A percentile compares a stretch with the other conserved stretches of the same genome.
These are phyloP conservation scores for Aspergillus thermomutatus DNA, from an alignment of 2,329 filamentous ascomycete genomes.

Conservation along the genomic window DNA sequence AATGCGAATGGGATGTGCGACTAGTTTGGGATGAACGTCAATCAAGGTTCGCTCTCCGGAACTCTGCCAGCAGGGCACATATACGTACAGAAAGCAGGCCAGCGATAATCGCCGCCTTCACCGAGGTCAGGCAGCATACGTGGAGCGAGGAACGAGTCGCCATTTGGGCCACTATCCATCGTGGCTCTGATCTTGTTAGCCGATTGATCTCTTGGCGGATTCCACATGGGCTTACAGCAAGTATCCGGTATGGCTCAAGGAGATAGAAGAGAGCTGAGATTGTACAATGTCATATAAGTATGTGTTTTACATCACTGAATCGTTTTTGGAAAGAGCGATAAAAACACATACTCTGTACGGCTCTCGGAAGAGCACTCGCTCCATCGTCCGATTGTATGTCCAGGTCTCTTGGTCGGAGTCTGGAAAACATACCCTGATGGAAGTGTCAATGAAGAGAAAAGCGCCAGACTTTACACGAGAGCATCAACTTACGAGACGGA, in stretches of 20 bases:
- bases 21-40: slow-evolving; percentile 7
- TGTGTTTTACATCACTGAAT: background rate
- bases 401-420: slow-evolving; percentile 28
- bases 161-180: slow-evolving; percentile 33
- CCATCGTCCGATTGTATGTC: slow-evolving; percentile 33
- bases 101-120: slow-evolving; percentile 30
- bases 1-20: slow-evolving; percentile 27
- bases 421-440: slow-evolving; percentile 30
- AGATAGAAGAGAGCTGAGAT: slow-evolving; percentile 33
- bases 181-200: slow-evolving; percentile 29
- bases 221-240: slow-evolving; percentile 24
- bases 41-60: background rate
- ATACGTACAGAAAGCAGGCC: slow-evolving; percentile 28
- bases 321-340: background rate
- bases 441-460: slow-evolving; percentile 1
- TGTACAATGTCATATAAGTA: background rate
- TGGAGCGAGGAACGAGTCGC: slow-evolving; percentile 31
- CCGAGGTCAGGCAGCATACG: slow-evolving; percentile 31
- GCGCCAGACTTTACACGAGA: background rate
- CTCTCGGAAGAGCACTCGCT: slow-evolving; percentile 31
- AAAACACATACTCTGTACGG: slow-evolving; percentile 26
- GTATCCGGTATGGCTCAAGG: slow-evolving; percentile 34
- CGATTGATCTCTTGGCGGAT: background rate
- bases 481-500: slow-evolving; percentile 29
- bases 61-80: background rate